These are phyloP conservation scores for Magnolia kwangsiensis DNA, from an alignment of 164 flowering plant species.

Conservation along the genomic window DNA sequence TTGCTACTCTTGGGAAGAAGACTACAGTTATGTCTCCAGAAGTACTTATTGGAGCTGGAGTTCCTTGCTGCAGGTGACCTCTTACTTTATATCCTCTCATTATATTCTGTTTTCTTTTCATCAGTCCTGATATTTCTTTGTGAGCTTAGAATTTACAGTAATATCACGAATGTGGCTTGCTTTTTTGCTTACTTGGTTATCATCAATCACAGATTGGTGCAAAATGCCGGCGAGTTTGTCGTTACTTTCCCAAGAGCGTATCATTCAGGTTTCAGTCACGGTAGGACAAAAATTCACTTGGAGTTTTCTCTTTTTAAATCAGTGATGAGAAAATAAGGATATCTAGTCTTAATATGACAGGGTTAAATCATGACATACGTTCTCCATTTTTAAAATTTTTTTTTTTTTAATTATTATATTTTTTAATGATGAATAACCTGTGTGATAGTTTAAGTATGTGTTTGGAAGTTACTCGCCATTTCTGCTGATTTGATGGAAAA, in stretches of 20 bases:
- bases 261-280: slow-evolving; percentile 98
- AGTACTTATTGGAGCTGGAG: slow-evolving; percentile 77
- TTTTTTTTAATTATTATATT: no score
- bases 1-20: slow-evolving; percentile 93
- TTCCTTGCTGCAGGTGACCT: slow-evolving; percentile 97
- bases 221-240: slow-evolving; percentile 97
- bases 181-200: slow-evolving; percentile 12
- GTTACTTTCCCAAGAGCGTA: slow-evolving; percentile 98
- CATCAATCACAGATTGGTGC: slow-evolving; percentile 70
- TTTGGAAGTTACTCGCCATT: neutral
- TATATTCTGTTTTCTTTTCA: neutral
- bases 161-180: neutral
- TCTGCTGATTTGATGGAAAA: neutral
- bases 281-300: slow-evolving; percentile 37
- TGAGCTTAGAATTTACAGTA: neutral
- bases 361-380: no score
- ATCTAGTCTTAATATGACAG: neutral
- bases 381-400: no score
- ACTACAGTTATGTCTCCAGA: slow-evolving; percentile 98
- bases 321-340: slow-evolving; percentile 1
- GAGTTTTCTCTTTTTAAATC: neutral
- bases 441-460: neutral
- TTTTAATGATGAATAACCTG: no score
- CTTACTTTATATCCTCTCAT: slow-evolving; percentile 1
- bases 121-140: no score